Percentiles rank a stretch among this genome's conserved stretches.
These are phyloP conservation scores for Volvox carteri DNA, from an alignment of 163 green algal species.

Conservation along the genomic window DNA sequence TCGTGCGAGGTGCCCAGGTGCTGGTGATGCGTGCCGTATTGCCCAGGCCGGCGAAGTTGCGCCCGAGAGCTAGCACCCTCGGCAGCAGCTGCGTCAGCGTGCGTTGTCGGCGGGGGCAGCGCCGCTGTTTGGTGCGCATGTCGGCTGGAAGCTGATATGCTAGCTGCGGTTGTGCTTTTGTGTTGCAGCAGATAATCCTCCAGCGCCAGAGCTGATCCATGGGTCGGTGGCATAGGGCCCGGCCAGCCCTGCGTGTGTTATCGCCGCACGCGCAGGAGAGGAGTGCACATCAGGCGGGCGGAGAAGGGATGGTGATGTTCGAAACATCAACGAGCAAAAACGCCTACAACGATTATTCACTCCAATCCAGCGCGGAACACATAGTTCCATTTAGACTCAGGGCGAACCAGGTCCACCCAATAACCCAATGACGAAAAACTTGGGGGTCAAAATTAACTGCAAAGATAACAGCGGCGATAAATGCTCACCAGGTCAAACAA, in stretches of 20 bases:
- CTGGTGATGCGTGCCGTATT: not conserved
- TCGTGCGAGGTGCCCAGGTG: not conserved
- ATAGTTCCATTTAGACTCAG: too few species aligned
- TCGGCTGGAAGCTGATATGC: not conserved
- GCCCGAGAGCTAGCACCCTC: not conserved
- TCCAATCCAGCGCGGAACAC: too few species aligned
- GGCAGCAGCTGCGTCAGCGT: not conserved
- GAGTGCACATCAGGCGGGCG: too few species aligned
- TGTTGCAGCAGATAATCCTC: constrained; percentile 32
- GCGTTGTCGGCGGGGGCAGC: not conserved
- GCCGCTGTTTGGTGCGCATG: not conserved
- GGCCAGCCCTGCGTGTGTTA: constrained; percentile 49
- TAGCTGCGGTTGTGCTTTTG: not conserved
- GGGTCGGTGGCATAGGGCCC: constrained; percentile 39
- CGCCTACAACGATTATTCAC: too few species aligned
- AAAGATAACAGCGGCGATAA: too few species aligned
- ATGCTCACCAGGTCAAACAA: constrained; percentile 39
- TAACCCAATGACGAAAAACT: too few species aligned
- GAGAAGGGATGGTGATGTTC: too few species aligned
- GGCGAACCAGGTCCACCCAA: too few species aligned
- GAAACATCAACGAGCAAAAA: too few species aligned
- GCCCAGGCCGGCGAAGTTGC: not conserved
- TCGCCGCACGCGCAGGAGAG: too few species aligned
- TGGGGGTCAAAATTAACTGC: too few species aligned
- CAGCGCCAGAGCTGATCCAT: constrained; percentile 33